Evolutionary conservation across 768 basidiomycete species (phyloP).

Genomic region (Mycena polygramma): DNA sequence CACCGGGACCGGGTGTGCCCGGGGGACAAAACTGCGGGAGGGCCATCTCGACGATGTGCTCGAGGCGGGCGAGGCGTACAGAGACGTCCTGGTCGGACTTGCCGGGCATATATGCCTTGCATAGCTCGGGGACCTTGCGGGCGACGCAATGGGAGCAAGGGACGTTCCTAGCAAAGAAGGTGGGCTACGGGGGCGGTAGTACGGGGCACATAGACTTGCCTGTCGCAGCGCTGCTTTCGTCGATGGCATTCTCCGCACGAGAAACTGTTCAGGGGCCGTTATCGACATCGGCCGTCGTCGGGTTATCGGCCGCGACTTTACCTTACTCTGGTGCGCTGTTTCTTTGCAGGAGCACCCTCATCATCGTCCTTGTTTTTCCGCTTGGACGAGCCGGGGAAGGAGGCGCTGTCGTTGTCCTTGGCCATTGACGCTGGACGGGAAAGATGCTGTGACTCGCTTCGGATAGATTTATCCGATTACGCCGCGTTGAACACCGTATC

Average conservation of each 20-base stretch:
- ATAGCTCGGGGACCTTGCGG: slow-evolving; percentile 89
- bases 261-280: slow-evolving; percentile 63
- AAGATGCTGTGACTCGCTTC: background rate
- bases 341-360: slow-evolving; percentile 70
- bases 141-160: slow-evolving; percentile 72
- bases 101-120: slow-evolving; percentile 90
- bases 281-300: slow-evolving; percentile 27
- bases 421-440: slow-evolving; percentile 26
- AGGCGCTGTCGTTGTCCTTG: slow-evolving; percentile 31
- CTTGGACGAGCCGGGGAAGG: slow-evolving; percentile 46
- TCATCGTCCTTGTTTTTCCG: slow-evolving; percentile 79
- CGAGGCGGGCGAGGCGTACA: slow-evolving; percentile 79
- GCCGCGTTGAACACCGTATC: background rate
- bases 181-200: background rate
- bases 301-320: slow-evolving; percentile 46
- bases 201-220: slow-evolving; percentile 54
- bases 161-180: slow-evolving; percentile 29
- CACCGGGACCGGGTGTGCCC: slow-evolving; percentile 49
- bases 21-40: slow-evolving; percentile 78
- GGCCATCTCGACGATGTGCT: slow-evolving; percentile 85
- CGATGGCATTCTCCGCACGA: slow-evolving; percentile 92
- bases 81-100: slow-evolving; percentile 87
- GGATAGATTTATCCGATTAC: background rate
- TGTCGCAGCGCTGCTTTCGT: slow-evolving; percentile 90
- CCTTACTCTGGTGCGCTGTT: slow-evolving; percentile 84